Conservation (phyloP, 495 filamentous ascomycete genomes). For the Chaetomium fimeti region DNA sequence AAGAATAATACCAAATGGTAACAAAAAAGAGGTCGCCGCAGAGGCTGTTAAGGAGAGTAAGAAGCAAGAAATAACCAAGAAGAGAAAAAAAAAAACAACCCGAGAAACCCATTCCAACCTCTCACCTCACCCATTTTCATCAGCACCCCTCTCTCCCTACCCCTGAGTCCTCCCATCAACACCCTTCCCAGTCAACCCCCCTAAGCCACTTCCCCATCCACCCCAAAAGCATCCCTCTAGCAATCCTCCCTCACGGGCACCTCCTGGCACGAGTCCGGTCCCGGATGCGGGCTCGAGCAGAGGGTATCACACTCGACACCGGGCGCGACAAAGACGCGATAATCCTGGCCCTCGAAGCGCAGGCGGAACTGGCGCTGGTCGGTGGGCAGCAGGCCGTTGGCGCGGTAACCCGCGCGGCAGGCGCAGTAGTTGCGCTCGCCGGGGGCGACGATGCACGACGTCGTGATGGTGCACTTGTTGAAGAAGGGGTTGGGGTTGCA, state of each 20-base stretch:
- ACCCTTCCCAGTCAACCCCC: not conserved
- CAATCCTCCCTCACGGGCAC: conserved; percentile 27
- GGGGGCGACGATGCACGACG: conserved; percentile 24
- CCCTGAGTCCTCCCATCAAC: not conserved
- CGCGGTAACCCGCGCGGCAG: conserved; percentile 29
- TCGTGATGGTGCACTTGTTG: conserved; percentile 33
- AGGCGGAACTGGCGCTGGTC: conserved; percentile 30
- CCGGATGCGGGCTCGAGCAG: conserved; percentile 24
- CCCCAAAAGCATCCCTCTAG: not conserved
- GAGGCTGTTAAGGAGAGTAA: not conserved
- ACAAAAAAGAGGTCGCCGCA: not conserved
- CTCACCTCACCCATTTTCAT: not conserved
- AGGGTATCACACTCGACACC: conserved; percentile 28
- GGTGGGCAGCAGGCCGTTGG: conserved; percentile 18
- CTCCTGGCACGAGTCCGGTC: conserved; percentile 27
- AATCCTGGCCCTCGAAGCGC: conserved; percentile 25
- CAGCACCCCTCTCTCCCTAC: not conserved
- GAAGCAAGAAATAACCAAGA: not conserved
- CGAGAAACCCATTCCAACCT: not conserved
- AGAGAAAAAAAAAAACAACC: not conserved
- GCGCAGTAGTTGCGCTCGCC: conserved; percentile 25
- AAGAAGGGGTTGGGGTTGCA: conserved; percentile 31
- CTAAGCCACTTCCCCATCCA: not conserved
- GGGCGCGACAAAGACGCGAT: conserved; percentile 28
- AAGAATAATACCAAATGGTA: not conserved